Percentiles rank a stretch among this genome's conserved stretches.
Conservation (phyloP, 441 rosid species). For the Bruguiera hainesii region DNA sequence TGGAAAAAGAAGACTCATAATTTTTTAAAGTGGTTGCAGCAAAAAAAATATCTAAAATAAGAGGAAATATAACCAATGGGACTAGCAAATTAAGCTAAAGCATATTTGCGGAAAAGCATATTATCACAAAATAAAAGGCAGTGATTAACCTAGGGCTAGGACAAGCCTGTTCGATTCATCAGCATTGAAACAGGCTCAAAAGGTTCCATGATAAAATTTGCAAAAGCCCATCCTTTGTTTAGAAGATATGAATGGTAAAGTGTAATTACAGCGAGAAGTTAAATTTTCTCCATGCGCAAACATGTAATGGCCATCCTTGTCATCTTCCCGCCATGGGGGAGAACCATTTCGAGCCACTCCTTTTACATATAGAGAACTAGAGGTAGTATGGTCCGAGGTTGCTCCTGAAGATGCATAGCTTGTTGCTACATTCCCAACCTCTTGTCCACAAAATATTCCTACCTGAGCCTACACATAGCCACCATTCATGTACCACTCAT, state of each 20-base stretch:
- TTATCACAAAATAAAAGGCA: too few relatives aligned
- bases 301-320: conserved; percentile 95
- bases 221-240: not conserved
- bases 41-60: not conserved
- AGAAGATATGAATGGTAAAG: conserved; percentile 36
- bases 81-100: not conserved
- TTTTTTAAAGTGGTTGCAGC: not conserved
- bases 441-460: conserved; percentile 85
- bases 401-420: conserved; percentile 77
- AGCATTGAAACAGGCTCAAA: too few relatives aligned
- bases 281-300: conserved; percentile 94
- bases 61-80: not conserved
- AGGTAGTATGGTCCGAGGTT: conserved; percentile 56
- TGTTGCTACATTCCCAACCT: conserved; percentile 72
- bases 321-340: conserved; percentile 92
- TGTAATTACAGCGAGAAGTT: conserved; percentile 83
- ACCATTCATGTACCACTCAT: conserved; percentile 69
- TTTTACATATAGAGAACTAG: conserved; percentile 51
- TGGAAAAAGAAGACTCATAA: too few relatives aligned
- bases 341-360: conserved; percentile 72
- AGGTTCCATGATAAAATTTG: too few relatives aligned
- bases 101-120: too few relatives aligned
- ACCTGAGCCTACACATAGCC: conserved; percentile 98
- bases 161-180: too few relatives aligned
- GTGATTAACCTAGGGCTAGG: too few relatives aligned